phyloP scores from a whole-genome alignment of 2,329 filamentous ascomycete genomes.

The Pestalotiopsis sp. region DNA sequence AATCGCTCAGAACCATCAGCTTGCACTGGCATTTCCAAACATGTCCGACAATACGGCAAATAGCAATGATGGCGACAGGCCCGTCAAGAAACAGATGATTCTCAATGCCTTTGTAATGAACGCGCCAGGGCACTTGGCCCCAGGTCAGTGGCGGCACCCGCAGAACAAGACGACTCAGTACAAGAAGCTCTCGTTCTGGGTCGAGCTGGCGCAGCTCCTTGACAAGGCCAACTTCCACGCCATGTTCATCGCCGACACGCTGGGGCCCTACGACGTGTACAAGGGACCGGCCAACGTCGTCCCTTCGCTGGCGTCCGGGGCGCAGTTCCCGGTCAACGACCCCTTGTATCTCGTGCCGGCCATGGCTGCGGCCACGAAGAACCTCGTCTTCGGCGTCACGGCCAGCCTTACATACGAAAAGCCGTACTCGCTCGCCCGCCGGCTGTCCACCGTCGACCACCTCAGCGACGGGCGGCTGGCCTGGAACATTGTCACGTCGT shows the following conservation, averaged over 20 bases:
- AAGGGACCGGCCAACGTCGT: constrained; percentile 43
- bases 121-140: constrained; percentile 64
- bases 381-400: constrained; percentile 63
- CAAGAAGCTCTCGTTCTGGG: constrained; percentile 63
- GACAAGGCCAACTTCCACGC: constrained; percentile 66
- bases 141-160: constrained; percentile 68
- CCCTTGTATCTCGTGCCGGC: constrained; percentile 60
- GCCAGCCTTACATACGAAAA: constrained; percentile 64
- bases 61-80: background rate
- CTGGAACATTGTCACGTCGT: constrained; percentile 63
- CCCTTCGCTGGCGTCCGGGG: constrained; percentile 59
- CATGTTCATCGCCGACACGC: constrained; percentile 67
- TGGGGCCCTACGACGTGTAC: constrained; percentile 65
- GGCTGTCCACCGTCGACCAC: constrained; percentile 65
- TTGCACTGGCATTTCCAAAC: fast-evolving
- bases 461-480: constrained; percentile 63
- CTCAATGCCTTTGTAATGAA: constrained; percentile 70
- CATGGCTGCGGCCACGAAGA: constrained; percentile 70
- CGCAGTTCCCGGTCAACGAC: constrained; percentile 67
- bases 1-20: background rate
- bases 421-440: constrained; percentile 62
- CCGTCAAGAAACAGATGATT: constrained; percentile 54
- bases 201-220: constrained; percentile 61
- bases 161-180: constrained; percentile 64
- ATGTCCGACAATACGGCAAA: background rate